Percentiles rank a stretch among this genome's conserved stretches.
These are phyloP conservation scores for Claviceps paspali DNA, from an alignment of 2,329 filamentous ascomycete genomes.

Conservation along the genomic window DNA sequence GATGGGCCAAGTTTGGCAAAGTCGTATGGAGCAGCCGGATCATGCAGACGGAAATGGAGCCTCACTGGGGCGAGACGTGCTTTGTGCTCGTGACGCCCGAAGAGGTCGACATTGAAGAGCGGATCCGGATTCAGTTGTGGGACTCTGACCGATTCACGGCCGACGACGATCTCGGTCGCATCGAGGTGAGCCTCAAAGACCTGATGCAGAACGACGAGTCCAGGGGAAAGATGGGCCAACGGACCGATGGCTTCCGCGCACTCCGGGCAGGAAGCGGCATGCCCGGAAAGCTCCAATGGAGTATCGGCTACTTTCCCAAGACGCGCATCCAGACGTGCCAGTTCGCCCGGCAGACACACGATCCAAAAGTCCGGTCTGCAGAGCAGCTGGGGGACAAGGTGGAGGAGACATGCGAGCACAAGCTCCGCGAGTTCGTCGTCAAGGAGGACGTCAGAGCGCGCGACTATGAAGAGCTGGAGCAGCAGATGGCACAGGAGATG, in stretches of 20 bases:
- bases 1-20: constrained; percentile 65
- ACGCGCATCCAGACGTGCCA: constrained; percentile 46
- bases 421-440: constrained; percentile 46
- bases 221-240: constrained; percentile 44
- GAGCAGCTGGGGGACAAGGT: constrained; percentile 45
- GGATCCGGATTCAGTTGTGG: constrained; percentile 56
- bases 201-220: constrained; percentile 45
- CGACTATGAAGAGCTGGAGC: constrained; percentile 46
- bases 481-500: constrained; percentile 53
- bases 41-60: constrained; percentile 48
- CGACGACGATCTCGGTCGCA: constrained; percentile 59
- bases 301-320: constrained; percentile 57
- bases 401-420: constrained; percentile 36
- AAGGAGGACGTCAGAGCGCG: constrained; percentile 30
- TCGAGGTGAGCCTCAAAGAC: constrained; percentile 51
- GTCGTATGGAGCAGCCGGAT: constrained; percentile 46
- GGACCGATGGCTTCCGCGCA: constrained; percentile 50
- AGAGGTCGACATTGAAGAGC: constrained; percentile 57
- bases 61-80: constrained; percentile 55
- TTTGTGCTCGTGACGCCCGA: constrained; percentile 55
- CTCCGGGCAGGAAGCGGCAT: constrained; percentile 50
- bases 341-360: constrained; percentile 43
- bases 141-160: constrained; percentile 59
- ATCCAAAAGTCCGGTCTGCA: constrained; percentile 39
- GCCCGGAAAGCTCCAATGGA: constrained; percentile 55